phyloP scores from a whole-genome alignment of 2,329 filamentous ascomycete species.

The Leptographium flavum region DNA sequence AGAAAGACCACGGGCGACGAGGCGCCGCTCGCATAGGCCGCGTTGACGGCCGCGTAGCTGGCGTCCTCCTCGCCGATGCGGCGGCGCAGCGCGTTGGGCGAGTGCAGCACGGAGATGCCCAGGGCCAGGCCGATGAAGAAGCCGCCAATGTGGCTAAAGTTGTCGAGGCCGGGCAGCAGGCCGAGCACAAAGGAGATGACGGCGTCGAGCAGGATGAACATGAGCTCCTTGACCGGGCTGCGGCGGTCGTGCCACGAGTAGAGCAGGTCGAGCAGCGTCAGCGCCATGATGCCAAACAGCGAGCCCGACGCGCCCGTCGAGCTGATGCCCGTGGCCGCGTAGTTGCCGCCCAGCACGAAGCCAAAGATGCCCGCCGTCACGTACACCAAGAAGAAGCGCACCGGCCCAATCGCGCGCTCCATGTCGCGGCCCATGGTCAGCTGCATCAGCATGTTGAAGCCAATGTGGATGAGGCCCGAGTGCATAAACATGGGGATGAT shows the following conservation, averaged over 20 bases:
- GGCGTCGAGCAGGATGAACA: slow-evolving; percentile 76
- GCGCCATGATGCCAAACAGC: slow-evolving; percentile 81
- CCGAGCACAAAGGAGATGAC: slow-evolving; percentile 84
- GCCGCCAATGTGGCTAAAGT: slow-evolving; percentile 93
- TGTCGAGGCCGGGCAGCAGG: slow-evolving; percentile 82
- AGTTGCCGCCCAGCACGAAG: slow-evolving; percentile 90
- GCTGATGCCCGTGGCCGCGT: slow-evolving; percentile 64
- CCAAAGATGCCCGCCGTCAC: slow-evolving; percentile 87
- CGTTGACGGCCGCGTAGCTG: slow-evolving; percentile 56
- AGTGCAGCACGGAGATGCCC: slow-evolving; percentile 77
- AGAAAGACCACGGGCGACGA: slow-evolving; percentile 33
- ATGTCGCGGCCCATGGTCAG: slow-evolving; percentile 83
- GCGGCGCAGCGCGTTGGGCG: slow-evolving; percentile 64
- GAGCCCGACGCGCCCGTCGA: slow-evolving; percentile 83
- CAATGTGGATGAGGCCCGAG: slow-evolving; percentile 85
- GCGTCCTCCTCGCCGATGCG: slow-evolving; percentile 56
- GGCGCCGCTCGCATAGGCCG: slow-evolving; percentile 24
- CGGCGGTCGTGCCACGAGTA: slow-evolving; percentile 80
- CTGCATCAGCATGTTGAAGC: slow-evolving; percentile 87
- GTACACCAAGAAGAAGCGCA: slow-evolving; percentile 84
- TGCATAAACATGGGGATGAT: slow-evolving; percentile 94
- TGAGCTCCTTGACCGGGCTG: slow-evolving; percentile 67
- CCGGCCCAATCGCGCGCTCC: slow-evolving; percentile 75
- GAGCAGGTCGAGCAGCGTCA: slow-evolving; percentile 75
- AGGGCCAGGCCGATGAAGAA: slow-evolving; percentile 85